A percentile compares a stretch with the other conserved stretches of the same genome.
Evolutionary conservation across 2,329 filamentous ascomycete species (phyloP).

Genomic region (Venturiaceae sp.): DNA sequence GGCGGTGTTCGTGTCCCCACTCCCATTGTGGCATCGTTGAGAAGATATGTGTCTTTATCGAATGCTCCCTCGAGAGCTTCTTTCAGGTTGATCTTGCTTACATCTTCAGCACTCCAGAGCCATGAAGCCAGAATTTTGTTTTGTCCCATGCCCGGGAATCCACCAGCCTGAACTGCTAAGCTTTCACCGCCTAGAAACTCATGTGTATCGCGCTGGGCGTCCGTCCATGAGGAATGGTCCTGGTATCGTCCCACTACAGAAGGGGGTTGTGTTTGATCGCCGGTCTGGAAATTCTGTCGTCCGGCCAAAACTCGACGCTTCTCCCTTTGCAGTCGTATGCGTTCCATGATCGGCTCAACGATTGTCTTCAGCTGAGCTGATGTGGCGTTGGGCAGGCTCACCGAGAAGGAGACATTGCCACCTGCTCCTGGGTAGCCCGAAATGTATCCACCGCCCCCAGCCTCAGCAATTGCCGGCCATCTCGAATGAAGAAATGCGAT

Average conservation of each 20-base stretch:
- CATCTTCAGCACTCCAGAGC: constrained; percentile 4
- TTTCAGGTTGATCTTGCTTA: neutral
- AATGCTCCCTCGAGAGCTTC: constrained; percentile 1
- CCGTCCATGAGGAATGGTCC: neutral
- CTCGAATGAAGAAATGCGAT: neutral
- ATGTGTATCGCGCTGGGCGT: neutral
- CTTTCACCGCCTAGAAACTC: neutral
- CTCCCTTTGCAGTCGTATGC: neutral
- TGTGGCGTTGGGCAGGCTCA: neutral
- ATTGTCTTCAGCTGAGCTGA: neutral
- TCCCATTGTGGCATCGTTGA: constrained; percentile 3
- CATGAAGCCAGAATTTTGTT: constrained; percentile 4
- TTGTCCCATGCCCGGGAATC: neutral
- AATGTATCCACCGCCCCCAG: neutral
- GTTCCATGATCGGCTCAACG: constrained; percentile 1
- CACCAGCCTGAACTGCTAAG: neutral
- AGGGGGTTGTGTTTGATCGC: neutral
- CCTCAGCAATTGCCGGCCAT: neutral
- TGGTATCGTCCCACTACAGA: neutral
- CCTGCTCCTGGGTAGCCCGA: neutral
- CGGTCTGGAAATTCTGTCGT: neutral
- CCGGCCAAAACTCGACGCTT: neutral
- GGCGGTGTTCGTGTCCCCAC: constrained; percentile 1
- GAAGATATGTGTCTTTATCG: neutral
- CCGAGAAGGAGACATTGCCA: neutral